Percentiles rank a stretch among this genome's conserved stretches.
Conservation (phyloP, 2,329 filamentous ascomycete species). For the Talaromyces rugulosus region DNA sequence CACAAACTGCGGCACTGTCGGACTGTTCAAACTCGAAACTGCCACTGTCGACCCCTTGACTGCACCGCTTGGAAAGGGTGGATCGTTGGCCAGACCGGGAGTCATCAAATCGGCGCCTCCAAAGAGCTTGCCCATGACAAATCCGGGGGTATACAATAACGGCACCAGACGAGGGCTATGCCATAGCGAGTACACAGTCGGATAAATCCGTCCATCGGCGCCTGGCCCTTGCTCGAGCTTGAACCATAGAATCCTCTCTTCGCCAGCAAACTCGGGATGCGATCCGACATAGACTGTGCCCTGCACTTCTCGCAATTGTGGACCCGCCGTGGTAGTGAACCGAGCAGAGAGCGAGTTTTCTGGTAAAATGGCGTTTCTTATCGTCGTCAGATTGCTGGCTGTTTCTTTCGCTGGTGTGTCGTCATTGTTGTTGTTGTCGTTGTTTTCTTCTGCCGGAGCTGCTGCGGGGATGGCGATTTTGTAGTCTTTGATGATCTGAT, state of each 20-base stretch:
- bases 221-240: conserved; percentile 53
- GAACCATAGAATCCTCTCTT: conserved; percentile 62
- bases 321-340: conserved; percentile 62
- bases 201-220: conserved; percentile 38
- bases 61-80: conserved; percentile 58
- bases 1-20: conserved; percentile 60
- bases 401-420: conserved; percentile 40
- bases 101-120: conserved; percentile 66
- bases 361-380: conserved; percentile 59
- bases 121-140: conserved; percentile 58
- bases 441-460: conserved; percentile 19
- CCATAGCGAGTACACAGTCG: conserved; percentile 64
- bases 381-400: conserved; percentile 44
- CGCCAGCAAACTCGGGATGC: conserved; percentile 45
- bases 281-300: conserved; percentile 63
- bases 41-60: conserved; percentile 60
- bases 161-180: conserved; percentile 58
- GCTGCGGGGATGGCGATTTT: conserved; percentile 45
- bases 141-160: conserved; percentile 58
- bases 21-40: conserved; percentile 55
- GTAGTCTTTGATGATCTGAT: conserved; percentile 63
- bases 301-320: conserved; percentile 57
- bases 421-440: conserved; percentile 14
- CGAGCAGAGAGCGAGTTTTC: conserved; percentile 60
- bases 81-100: conserved; percentile 60